These are phyloP conservation scores for Bombardia bombarda DNA, from an alignment of 495 filamentous ascomycete genomes.

Conservation along the genomic window DNA sequence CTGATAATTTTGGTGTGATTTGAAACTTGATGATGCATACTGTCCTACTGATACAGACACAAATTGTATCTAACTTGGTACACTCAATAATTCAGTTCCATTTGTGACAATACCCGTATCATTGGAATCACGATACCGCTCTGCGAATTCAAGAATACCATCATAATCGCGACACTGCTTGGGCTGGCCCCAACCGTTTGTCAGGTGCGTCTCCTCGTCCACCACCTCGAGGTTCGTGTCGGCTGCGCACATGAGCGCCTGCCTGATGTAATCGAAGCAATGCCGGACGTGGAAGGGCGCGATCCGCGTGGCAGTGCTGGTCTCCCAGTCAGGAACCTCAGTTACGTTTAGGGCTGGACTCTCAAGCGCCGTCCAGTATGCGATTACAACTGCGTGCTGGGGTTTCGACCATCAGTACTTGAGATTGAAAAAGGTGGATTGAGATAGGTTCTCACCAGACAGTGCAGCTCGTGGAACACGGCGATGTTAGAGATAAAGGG, in stretches of 20 bases:
- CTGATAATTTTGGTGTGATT: no score
- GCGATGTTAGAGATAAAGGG: neutral
- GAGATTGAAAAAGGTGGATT: neutral
- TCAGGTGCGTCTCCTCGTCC: neutral
- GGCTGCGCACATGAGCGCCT: neutral
- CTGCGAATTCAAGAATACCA: neutral
- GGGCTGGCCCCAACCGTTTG: neutral
- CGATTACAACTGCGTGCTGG: neutral
- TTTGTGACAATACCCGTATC: neutral
- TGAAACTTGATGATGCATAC: no score
- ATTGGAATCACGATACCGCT: neutral
- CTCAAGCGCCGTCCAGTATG: neutral
- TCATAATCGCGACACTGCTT: neutral
- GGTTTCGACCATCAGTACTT: neutral
- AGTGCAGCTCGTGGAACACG: neutral
- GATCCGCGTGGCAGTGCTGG: neutral
- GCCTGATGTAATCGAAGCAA: neutral
- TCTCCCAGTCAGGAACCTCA: neutral
- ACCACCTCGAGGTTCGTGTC: neutral
- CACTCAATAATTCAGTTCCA: no score
- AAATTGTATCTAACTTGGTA: no score
- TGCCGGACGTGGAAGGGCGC: neutral
- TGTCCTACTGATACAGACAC: no score
- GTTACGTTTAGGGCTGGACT: neutral
- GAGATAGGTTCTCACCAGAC: neutral